Percentiles rank a stretch among this genome's conserved stretches.
phyloP scores from a whole-genome alignment of 768 basidiomycete species.

The Trametes cingulata region DNA sequence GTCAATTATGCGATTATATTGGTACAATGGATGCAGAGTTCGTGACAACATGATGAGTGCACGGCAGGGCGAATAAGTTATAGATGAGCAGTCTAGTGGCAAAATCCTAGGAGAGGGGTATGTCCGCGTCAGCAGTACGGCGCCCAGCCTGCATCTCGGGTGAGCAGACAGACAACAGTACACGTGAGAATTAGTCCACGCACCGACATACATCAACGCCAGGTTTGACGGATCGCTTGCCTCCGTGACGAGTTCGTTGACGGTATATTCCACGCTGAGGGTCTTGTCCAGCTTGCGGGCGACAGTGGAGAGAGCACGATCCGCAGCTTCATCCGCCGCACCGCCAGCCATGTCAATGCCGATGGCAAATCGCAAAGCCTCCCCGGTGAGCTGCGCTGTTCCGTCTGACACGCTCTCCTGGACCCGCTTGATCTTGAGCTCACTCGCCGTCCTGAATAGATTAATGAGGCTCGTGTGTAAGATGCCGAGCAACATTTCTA shows the following conservation, averaged over 20 bases:
- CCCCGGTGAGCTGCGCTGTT: conserved; percentile 22
- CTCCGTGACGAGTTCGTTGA: conserved; percentile 89
- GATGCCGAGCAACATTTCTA: background rate
- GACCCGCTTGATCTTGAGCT: conserved; percentile 66
- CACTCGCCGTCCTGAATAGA: conserved; percentile 68
- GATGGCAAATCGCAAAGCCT: conserved; percentile 41
- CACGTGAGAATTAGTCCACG: conserved; percentile 21
- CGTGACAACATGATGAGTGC: no score
- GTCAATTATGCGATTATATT: background rate
- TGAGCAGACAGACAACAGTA: background rate
- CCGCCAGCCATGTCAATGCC: conserved; percentile 66
- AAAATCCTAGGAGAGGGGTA: background rate
- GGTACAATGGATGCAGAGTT: background rate
- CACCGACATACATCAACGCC: conserved; percentile 76
- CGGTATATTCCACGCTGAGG: conserved; percentile 88
- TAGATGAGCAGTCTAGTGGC: background rate
- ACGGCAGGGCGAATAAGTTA: background rate
- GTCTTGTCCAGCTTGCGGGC: conserved; percentile 79
- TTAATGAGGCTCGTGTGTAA: background rate
- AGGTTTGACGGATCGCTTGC: conserved; percentile 80
- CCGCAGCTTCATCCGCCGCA: conserved; percentile 82
- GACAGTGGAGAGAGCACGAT: conserved; percentile 82
- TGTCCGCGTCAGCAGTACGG: conserved; percentile 33
- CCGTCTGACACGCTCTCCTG: conserved; percentile 40
- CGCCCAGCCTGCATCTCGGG: conserved; percentile 41